Conservation (phyloP, 2,329 filamentous ascomycete species). For the Alternaria sp. region DNA sequence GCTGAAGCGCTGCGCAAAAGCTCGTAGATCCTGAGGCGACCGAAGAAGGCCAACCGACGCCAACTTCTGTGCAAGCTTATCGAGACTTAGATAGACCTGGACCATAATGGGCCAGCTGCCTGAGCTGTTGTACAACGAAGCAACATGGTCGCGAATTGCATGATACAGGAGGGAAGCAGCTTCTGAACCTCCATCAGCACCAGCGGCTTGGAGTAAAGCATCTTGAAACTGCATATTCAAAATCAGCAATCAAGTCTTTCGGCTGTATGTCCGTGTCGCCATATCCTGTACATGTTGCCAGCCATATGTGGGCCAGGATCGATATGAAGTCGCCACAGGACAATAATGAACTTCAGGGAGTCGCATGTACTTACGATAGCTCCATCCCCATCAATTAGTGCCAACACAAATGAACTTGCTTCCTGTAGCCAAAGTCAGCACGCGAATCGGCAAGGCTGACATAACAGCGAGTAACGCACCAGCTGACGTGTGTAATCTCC, state of each 20-base stretch:
- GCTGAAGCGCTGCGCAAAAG: constrained; percentile 54
- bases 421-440: constrained; percentile 29
- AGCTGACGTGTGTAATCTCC: constrained; percentile 31
- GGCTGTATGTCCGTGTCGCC: neutral
- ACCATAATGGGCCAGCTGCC: constrained; percentile 55
- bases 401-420: constrained; percentile 53
- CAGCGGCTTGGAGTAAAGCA: constrained; percentile 49
- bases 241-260: neutral
- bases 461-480: constrained; percentile 21
- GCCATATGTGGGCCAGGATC: neutral
- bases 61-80: constrained; percentile 54
- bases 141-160: constrained; percentile 52
- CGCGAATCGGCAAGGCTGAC: neutral
- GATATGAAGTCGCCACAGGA: neutral
- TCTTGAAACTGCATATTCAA: constrained; percentile 50
- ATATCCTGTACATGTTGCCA: neutral
- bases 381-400: constrained; percentile 58
- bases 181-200: constrained; percentile 53
- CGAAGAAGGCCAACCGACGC: constrained; percentile 51
- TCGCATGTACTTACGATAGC: constrained; percentile 48
- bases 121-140: constrained; percentile 49
- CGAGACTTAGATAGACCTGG: constrained; percentile 56
- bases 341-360: neutral
- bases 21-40: constrained; percentile 48
- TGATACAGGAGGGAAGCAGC: constrained; percentile 53